These are phyloP conservation scores for Umbelopsis vinacea DNA, from an alignment of 192 early-diverging fungal species.

Conservation along the genomic window DNA sequence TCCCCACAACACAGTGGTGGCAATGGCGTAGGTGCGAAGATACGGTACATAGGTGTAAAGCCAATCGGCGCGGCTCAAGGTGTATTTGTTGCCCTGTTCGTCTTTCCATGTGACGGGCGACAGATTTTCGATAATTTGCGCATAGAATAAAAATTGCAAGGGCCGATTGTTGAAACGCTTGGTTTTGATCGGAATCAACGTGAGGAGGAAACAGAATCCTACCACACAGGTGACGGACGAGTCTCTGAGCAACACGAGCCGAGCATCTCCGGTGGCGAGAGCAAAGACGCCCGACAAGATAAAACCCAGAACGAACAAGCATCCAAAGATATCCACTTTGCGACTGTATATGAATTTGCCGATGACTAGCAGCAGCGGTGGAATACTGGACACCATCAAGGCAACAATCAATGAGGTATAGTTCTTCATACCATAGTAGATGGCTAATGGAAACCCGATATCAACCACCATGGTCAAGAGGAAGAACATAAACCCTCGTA, in stretches of 20 bases:
- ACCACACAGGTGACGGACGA: slow-evolving; percentile 41
- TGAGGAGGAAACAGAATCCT: slow-evolving; percentile 41
- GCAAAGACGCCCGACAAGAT: slow-evolving; percentile 37
- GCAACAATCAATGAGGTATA: slow-evolving; percentile 33
- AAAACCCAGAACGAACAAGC: slow-evolving; percentile 43
- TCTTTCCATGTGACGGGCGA: slow-evolving; percentile 37
- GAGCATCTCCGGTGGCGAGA: slow-evolving; percentile 32
- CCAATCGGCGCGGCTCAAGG: slow-evolving; percentile 30
- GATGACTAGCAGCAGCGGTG: slow-evolving; percentile 39
- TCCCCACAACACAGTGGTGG: slow-evolving; percentile 40
- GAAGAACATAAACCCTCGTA: background rate
- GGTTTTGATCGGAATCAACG: slow-evolving; percentile 44
- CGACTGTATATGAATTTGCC: slow-evolving; percentile 28
- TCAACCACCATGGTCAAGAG: slow-evolving; percentile 20
- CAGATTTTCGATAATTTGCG: slow-evolving; percentile 35
- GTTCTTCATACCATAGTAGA: slow-evolving; percentile 39
- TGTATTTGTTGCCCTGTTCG: slow-evolving; percentile 27
- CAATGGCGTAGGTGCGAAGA: slow-evolving; percentile 27
- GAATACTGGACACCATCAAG: slow-evolving; percentile 46
- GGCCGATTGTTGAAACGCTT: slow-evolving; percentile 38
- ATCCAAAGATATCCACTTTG: slow-evolving; percentile 40
- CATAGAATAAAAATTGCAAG: slow-evolving; percentile 31
- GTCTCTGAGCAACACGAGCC: slow-evolving; percentile 45
- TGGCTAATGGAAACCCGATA: slow-evolving; percentile 31
- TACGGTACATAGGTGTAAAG: slow-evolving; percentile 38